These are phyloP conservation scores for Eleusine coracana DNA, from an alignment of 176 grass and related monocot species.

Conservation along the genomic window DNA sequence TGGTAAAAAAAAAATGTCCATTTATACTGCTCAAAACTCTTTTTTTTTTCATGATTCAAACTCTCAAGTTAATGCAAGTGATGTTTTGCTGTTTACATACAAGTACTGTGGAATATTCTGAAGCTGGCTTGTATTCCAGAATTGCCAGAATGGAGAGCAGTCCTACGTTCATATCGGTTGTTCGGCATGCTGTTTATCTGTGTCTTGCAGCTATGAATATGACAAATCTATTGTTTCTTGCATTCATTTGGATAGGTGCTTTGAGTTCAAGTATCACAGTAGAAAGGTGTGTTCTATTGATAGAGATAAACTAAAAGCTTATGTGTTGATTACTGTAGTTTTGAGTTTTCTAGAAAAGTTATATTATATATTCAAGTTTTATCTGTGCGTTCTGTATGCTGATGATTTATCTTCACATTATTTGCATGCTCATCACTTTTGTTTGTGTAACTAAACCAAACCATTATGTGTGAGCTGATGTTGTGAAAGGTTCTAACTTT, in stretches of 20 bases:
- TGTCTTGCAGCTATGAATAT: conserved; percentile 61
- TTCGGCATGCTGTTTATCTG: conserved; percentile 52
- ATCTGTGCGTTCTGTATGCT: neutral
- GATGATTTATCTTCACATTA: neutral
- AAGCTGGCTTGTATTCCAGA: conserved; percentile 56
- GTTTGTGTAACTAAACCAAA: neutral
- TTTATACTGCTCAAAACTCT: conserved; percentile 27
- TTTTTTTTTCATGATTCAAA: neutral
- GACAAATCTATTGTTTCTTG: conserved; percentile 60
- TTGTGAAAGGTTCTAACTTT: neutral
- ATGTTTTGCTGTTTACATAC: conserved; percentile 34
- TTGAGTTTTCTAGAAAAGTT: neutral
- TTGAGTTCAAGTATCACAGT: conserved; percentile 56
- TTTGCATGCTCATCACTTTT: neutral
- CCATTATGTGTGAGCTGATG: neutral
- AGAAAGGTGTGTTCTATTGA: conserved; percentile 58
- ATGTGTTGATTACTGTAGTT: conserved; percentile 1
- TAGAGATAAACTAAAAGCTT: conserved; percentile 32
- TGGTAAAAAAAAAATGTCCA: neutral
- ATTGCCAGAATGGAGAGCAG: conserved; percentile 54
- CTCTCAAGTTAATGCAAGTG: conserved; percentile 29
- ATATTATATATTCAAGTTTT: conserved; percentile 13
- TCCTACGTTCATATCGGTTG: conserved; percentile 52
- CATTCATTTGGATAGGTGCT: conserved; percentile 59
- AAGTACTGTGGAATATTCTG: conserved; percentile 26